Evolutionary conservation across 169 alveolate genomes (phyloP).

Genomic region (Toxoplasma gondii): DNA sequence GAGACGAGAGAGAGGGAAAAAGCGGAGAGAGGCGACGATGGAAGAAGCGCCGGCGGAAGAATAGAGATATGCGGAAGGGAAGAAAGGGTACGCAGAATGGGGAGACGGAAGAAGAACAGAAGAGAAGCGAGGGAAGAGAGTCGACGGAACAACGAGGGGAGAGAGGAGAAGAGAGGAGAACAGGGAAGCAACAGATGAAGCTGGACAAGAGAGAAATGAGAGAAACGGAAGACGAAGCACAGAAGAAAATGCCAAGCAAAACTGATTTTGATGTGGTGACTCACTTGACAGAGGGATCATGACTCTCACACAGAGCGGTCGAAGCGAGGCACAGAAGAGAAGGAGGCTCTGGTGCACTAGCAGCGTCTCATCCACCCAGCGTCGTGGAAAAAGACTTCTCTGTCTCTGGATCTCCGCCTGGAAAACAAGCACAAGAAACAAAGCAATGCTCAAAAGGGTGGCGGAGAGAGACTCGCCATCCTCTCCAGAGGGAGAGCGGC

Average conservation of each 20-base stretch:
- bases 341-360: constrained; percentile 55
- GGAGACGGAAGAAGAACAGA: neutral
- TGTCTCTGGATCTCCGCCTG: constrained; percentile 50
- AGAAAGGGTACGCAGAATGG: neutral
- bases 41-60: no score
- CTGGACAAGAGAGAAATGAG: neutral
- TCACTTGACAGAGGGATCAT: constrained; percentile 41
- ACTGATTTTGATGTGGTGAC: neutral
- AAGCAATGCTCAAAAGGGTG: neutral
- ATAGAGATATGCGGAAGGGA: no score
- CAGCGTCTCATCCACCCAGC: constrained; percentile 56
- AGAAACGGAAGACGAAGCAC: neutral
- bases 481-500: no score
- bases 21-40: neutral
- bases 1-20: no score
- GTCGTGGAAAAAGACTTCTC: constrained; percentile 54
- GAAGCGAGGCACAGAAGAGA: constrained; percentile 55
- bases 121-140: no score
- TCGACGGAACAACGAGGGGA: neutral
- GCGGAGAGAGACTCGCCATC: neutral
- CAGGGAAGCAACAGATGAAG: neutral
- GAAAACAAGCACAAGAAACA: neutral
- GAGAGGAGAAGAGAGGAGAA: neutral
- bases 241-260: neutral
- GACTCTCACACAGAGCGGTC: constrained; percentile 56